These are phyloP conservation scores for Paramecium octaurelia DNA, from an alignment of 73 alveolate genomes.

Conservation along the genomic window DNA sequence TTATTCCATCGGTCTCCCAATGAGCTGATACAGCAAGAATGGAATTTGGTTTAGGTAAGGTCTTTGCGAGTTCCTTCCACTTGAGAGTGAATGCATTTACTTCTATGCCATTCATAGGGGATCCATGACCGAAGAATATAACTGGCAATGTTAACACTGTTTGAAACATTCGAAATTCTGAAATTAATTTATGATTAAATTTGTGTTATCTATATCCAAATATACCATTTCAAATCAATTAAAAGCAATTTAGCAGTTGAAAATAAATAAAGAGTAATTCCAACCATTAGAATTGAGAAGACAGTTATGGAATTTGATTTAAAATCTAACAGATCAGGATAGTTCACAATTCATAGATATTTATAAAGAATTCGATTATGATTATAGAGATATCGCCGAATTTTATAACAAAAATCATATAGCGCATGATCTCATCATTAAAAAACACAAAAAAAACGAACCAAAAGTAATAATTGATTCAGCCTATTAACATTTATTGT, in stretches of 20 bases:
- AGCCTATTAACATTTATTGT: background rate
- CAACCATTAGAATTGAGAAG: background rate
- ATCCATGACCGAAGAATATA: slow-evolving; percentile 51
- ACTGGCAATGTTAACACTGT: slow-evolving; percentile 26
- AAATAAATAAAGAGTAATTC: background rate
- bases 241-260: background rate
- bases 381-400: background rate
- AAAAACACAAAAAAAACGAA: background rate
- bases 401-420: background rate
- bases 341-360: background rate
- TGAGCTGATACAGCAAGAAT: slow-evolving; percentile 48
- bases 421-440: background rate
- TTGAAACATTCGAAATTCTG: slow-evolving; percentile 31
- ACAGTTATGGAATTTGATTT: background rate
- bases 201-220: background rate
- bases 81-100: background rate
- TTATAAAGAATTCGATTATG: background rate
- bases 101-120: slow-evolving; percentile 56
- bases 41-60: slow-evolving; percentile 27
- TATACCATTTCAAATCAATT: background rate
- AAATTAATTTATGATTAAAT: slow-evolving; percentile 6
- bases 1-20: slow-evolving; percentile 37
- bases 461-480: background rate
- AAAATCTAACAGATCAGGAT: background rate
- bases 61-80: slow-evolving; percentile 25